phyloP scores from a whole-genome alignment of 495 filamentous ascomycete genomes.

The Annulohypoxylon maeteangense region DNA sequence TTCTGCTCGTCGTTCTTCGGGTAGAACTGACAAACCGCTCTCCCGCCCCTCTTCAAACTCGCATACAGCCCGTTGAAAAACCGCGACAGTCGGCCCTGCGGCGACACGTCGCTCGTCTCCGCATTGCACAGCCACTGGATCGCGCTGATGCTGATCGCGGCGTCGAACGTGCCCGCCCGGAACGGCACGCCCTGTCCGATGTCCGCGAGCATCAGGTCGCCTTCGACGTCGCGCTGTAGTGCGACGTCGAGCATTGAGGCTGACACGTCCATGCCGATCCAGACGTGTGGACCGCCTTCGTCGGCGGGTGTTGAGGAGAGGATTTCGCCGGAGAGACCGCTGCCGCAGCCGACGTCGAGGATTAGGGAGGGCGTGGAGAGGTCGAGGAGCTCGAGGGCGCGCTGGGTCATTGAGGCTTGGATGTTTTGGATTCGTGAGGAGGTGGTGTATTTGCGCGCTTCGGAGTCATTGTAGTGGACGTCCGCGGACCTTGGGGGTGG shows the following conservation, averaged over 20 bases:
- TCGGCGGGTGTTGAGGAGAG: slow-evolving; percentile 72
- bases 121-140: slow-evolving; percentile 99
- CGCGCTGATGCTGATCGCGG: slow-evolving; percentile 91
- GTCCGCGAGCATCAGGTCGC: slow-evolving; percentile 90
- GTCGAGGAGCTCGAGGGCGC: slow-evolving; percentile 88
- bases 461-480: slow-evolving; percentile 94
- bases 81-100: slow-evolving; percentile 76
- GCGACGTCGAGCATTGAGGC: slow-evolving; percentile 92
- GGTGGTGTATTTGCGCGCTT: slow-evolving; percentile 97
- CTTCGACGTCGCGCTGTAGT: slow-evolving; percentile 89
- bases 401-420: slow-evolving; percentile 91
- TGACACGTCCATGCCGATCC: slow-evolving; percentile 96
- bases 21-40: slow-evolving; percentile 97
- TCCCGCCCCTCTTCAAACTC: slow-evolving; percentile 81
- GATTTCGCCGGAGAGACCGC: slow-evolving; percentile 93
- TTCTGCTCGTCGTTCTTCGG: slow-evolving; percentile 94
- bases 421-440: slow-evolving; percentile 94
- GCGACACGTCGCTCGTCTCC: slow-evolving; percentile 82
- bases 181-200: slow-evolving; percentile 97
- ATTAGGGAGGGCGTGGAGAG: slow-evolving; percentile 84
- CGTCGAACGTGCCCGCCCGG: slow-evolving; percentile 91
- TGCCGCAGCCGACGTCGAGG: slow-evolving; percentile 95
- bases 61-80: slow-evolving; percentile 96
- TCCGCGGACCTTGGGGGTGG: slow-evolving; percentile 77
- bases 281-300: slow-evolving; percentile 86